Evolutionary conservation across 345 rosid genomes (phyloP).

Genomic region (Eutrema yunnanense): DNA sequence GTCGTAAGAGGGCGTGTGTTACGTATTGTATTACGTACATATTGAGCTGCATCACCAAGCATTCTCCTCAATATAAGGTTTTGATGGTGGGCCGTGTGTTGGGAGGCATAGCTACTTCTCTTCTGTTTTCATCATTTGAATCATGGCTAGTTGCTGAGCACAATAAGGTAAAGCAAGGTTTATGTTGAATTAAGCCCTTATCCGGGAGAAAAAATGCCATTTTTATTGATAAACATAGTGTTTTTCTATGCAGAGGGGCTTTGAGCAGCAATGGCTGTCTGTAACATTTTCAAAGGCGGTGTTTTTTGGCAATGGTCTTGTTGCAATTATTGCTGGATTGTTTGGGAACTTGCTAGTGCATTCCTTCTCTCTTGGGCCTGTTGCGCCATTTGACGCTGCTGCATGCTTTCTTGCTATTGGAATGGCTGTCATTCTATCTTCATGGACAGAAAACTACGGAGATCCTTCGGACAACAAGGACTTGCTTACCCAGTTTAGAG

Average conservation of each 20-base stretch:
- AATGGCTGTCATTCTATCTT: conserved; percentile 78
- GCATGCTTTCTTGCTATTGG: conserved; percentile 94
- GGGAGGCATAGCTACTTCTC: conserved; percentile 98
- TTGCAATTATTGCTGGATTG: conserved; percentile 85
- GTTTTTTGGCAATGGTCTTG: conserved; percentile 94
- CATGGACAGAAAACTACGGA: conserved; percentile 94
- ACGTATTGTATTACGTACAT: conserved; percentile 90
- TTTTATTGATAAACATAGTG: neutral
- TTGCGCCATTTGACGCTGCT: conserved; percentile 97
- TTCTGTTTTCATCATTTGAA: conserved; percentile 91
- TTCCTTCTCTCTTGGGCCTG: conserved; percentile 80
- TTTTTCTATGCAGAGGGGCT: conserved; percentile 57
- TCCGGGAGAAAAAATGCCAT: neutral
- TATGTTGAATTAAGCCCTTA: neutral
- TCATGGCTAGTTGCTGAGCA: conserved; percentile 99
- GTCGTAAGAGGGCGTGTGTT: conserved; percentile 88
- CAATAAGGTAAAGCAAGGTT: conserved; percentile 57
- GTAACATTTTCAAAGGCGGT: conserved; percentile 93
- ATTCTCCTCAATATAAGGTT: conserved; percentile 89
- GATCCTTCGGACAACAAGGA: conserved; percentile 90
- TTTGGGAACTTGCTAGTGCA: conserved; percentile 86
- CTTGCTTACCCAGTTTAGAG: conserved; percentile 85
- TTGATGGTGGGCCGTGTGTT: conserved; percentile 92
- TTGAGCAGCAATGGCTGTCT: conserved; percentile 93
- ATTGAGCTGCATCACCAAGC: conserved; percentile 94